Conservation (phyloP, 164 flowering plant species). For the Buxus sempervirens region DNA sequence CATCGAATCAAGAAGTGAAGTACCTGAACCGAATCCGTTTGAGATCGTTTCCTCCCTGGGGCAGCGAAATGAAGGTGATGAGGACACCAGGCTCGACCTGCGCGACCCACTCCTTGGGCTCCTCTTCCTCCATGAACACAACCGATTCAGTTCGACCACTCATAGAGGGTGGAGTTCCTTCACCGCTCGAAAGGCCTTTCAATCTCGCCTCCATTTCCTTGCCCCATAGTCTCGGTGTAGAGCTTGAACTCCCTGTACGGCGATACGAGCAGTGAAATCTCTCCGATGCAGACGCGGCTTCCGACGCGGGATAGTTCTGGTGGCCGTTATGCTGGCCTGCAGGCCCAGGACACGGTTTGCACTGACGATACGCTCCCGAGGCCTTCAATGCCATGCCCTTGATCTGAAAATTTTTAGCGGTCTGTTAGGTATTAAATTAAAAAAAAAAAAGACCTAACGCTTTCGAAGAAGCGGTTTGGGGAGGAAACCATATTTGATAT, state of each 20-base stretch:
- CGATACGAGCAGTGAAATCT: conserved; percentile 56
- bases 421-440: not conserved
- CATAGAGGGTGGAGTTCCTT: conserved; percentile 67
- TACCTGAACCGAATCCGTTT: conserved; percentile 96
- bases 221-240: conserved; percentile 69
- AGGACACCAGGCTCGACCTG: conserved; percentile 97
- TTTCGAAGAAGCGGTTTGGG: too few species aligned
- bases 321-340: conserved; percentile 29
- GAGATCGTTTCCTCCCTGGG: conserved; percentile 86
- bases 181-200: conserved; percentile 79
- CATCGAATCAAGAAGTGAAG: not conserved
- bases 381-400: conserved; percentile 95
- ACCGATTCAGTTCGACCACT: conserved; percentile 67
- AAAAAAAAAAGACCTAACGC: too few species aligned
- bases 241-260: conserved; percentile 59
- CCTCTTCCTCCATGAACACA: conserved; percentile 80
- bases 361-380: conserved; percentile 78
- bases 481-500: not conserved
- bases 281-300: conserved; percentile 59
- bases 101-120: conserved; percentile 93
- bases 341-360: conserved; percentile 84
- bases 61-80: conserved; percentile 80
- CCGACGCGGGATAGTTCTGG: conserved; percentile 53
- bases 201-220: conserved; percentile 66
- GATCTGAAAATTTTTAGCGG: conserved; percentile 43